Percentiles rank a stretch among this genome's conserved stretches.
Conservation (phyloP, 2,329 filamentous ascomycete genomes). For the Coniochaeta hoffmannii region DNA sequence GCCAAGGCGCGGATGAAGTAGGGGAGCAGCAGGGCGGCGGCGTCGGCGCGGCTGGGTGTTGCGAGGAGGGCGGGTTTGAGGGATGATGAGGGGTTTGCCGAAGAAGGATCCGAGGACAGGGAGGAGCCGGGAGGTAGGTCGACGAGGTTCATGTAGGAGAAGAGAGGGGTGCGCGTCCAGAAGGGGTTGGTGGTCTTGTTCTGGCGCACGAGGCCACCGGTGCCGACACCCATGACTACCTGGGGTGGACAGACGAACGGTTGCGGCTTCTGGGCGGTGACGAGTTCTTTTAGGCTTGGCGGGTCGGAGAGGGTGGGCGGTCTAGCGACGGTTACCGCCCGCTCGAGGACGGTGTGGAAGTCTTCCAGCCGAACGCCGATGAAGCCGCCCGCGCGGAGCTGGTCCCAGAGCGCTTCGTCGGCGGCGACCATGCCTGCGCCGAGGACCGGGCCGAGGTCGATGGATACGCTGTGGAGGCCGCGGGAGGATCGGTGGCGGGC, state of each 20-base stretch:
- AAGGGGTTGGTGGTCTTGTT: slow-evolving; percentile 46
- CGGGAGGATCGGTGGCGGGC: slow-evolving; percentile 23
- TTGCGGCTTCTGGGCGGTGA: slow-evolving; percentile 15
- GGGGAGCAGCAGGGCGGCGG: neutral
- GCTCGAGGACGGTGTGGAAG: slow-evolving; percentile 37
- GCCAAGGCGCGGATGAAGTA: neutral
- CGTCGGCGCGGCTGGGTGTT: neutral
- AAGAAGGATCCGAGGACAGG: neutral
- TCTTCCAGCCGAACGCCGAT: slow-evolving; percentile 44
- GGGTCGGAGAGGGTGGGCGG: neutral
- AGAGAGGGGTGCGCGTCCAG: slow-evolving; percentile 43
- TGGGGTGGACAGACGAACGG: slow-evolving; percentile 32
- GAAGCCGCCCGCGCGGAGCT: slow-evolving; percentile 43
- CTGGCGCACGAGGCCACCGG: slow-evolving; percentile 44
- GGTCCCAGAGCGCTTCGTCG: slow-evolving; percentile 37
- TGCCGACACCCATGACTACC: slow-evolving; percentile 45
- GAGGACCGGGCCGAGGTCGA: slow-evolving; percentile 45
- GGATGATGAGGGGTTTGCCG: neutral
- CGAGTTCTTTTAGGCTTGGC: neutral
- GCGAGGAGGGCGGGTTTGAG: slow-evolving; percentile 4
- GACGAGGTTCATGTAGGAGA: slow-evolving; percentile 38
- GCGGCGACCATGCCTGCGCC: slow-evolving; percentile 42
- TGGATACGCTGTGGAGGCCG: slow-evolving; percentile 32
- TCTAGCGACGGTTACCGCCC: slow-evolving; percentile 36
- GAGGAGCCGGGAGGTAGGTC: slow-evolving; percentile 28